Evolutionary conservation across 164 flowering plant genomes (phyloP).

Genomic region (Chimonanthus praecox): DNA sequence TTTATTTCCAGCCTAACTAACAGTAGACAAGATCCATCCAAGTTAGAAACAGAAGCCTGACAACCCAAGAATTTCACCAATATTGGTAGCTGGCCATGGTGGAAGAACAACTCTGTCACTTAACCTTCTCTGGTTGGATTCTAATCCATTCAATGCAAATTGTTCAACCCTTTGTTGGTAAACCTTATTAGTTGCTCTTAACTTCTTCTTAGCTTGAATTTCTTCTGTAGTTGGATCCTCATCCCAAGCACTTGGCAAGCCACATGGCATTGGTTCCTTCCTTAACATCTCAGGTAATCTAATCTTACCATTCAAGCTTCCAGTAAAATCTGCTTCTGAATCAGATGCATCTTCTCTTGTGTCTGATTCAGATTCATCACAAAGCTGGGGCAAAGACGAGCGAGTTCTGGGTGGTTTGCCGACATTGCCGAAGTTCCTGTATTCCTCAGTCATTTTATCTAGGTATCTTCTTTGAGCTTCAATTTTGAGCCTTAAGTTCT

Average conservation of each 20-base stretch:
- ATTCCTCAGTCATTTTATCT: slow-evolving; percentile 35
- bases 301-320: neutral
- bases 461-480: slow-evolving; percentile 65
- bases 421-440: slow-evolving; percentile 5
- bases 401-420: slow-evolving; percentile 21
- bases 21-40: neutral
- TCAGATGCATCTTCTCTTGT: slow-evolving; percentile 28
- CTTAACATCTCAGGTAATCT: neutral
- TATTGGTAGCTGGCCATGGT: neutral
- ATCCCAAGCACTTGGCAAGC: neutral
- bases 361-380: slow-evolving; percentile 48
- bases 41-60: neutral
- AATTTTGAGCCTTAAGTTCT: slow-evolving; percentile 39
- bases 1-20: neutral
- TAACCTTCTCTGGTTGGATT: slow-evolving; percentile 1
- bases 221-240: slow-evolving; percentile 13
- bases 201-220: slow-evolving; percentile 21
- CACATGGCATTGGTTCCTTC: neutral
- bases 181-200: slow-evolving; percentile 4
- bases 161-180: slow-evolving; percentile 11
- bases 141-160: neutral
- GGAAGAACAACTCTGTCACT: neutral
- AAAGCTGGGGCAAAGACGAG: slow-evolving; percentile 38
- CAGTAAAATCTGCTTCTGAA: slow-evolving; percentile 22
- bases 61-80: neutral